Conservation (phyloP, 1,284 basidiomycete genomes). For the Ustilago crameri region DNA sequence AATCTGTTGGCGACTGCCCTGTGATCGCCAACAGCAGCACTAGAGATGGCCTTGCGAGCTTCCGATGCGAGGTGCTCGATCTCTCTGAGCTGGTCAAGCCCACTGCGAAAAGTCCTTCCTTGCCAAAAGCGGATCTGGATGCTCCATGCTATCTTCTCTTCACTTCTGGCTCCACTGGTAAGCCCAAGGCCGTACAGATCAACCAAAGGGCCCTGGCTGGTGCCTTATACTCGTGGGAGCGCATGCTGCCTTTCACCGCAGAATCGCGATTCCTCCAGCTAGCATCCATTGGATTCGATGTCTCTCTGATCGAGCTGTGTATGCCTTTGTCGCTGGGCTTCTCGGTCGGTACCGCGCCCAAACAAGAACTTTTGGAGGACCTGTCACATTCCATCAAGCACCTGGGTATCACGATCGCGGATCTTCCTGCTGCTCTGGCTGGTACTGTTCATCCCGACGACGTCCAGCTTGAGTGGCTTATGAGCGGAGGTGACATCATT, state of each 20-base stretch:
- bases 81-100: conserved; percentile 17
- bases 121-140: conserved; percentile 29
- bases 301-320: conserved; percentile 66
- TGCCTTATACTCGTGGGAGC: conserved; percentile 62
- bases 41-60: conserved; percentile 9
- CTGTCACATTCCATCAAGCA: conserved; percentile 52
- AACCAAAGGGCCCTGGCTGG: conserved; percentile 60
- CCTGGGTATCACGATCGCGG: conserved; percentile 63
- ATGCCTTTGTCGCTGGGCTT: conserved; percentile 63
- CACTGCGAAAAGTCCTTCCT: not conserved
- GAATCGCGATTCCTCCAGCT: conserved; percentile 62
- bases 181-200: conserved; percentile 65
- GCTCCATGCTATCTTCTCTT: conserved; percentile 62
- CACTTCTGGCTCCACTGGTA: conserved; percentile 63
- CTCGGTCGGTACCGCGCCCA: conserved; percentile 61
- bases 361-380: conserved; percentile 61
- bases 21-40: conserved; percentile 32
- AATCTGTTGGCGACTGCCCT: conserved; percentile 42
- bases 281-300: conserved; percentile 65
- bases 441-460: conserved; percentile 56
- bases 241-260: conserved; percentile 53
- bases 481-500: conserved; percentile 67
- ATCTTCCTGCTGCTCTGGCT: conserved; percentile 64
- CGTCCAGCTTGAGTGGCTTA: conserved; percentile 64
- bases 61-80: conserved; percentile 31